Evolutionary conservation across 164 flowering plant species (phyloP).

Genomic region (Nelumbo lutea): DNA sequence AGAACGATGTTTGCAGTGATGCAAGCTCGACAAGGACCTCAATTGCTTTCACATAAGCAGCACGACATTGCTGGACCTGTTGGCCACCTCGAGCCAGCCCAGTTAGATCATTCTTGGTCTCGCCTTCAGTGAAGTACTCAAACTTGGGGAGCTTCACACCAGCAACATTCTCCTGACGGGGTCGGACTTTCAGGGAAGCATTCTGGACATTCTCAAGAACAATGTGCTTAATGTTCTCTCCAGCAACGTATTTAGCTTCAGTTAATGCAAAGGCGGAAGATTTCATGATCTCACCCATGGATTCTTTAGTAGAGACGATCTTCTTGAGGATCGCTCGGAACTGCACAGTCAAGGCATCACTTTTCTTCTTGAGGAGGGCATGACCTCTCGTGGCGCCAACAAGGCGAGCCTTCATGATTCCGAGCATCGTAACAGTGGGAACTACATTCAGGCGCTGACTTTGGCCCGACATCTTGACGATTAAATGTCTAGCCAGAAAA

Average conservation of each 20-base stretch:
- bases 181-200: constrained; percentile 75
- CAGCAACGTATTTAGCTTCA: constrained; percentile 93
- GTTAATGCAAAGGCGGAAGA: constrained; percentile 79
- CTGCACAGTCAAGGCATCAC: constrained; percentile 90
- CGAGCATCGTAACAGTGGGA: constrained; percentile 93
- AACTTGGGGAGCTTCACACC: constrained; percentile 95
- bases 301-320: constrained; percentile 80
- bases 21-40: constrained; percentile 97
- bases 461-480: constrained; percentile 76
- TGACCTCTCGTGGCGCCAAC: constrained; percentile 98
- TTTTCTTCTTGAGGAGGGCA: constrained; percentile 94
- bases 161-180: constrained; percentile 80
- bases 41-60: constrained; percentile 76
- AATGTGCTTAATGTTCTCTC: constrained; percentile 82
- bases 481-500: no score
- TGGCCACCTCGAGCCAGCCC: constrained; percentile 97
- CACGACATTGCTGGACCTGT: constrained; percentile 81
- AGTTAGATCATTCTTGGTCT: constrained; percentile 83
- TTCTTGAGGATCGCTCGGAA: constrained; percentile 86
- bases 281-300: constrained; percentile 94
- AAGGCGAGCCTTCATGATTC: constrained; percentile 81
- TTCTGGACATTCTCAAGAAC: constrained; percentile 81
- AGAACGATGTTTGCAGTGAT: constrained; percentile 88
- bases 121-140: constrained; percentile 80
- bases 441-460: constrained; percentile 80